These are phyloP conservation scores for Trichophyton verrucosum DNA, from an alignment of 2,329 filamentous ascomycete species.

Conservation along the genomic window DNA sequence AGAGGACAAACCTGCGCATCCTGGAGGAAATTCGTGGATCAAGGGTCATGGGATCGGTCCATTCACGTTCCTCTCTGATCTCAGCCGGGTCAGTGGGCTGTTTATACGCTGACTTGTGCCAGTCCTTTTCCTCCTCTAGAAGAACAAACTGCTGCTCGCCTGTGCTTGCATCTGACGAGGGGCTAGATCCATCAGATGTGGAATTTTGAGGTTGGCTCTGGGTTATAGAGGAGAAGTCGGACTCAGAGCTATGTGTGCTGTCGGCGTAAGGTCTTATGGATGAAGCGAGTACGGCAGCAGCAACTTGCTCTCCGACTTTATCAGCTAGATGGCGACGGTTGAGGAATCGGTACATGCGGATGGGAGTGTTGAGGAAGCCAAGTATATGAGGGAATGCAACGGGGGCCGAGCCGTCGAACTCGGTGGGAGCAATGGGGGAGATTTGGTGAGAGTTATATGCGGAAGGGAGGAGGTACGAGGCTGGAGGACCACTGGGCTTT, in stretches of 20 bases:
- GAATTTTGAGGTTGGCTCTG: constrained; percentile 8
- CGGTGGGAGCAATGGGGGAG: constrained; percentile 52
- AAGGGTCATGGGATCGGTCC: constrained; percentile 60
- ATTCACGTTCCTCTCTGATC: constrained; percentile 52
- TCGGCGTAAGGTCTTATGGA: constrained; percentile 30
- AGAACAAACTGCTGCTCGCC: constrained; percentile 55
- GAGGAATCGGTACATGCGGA: constrained; percentile 75
- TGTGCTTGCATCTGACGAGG: constrained; percentile 32
- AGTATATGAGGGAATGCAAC: constrained; percentile 80
- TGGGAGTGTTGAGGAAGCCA: constrained; percentile 81
- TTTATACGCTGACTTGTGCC: constrained; percentile 68
- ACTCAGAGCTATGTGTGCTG: constrained; percentile 14
- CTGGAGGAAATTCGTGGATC: constrained; percentile 63
- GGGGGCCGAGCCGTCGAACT: constrained; percentile 59
- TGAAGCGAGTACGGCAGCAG: constrained; percentile 61
- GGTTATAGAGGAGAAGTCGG: constrained; percentile 12
- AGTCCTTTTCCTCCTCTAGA: constrained; percentile 61
- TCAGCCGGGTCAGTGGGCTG: constrained; percentile 34
- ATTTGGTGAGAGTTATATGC: constrained; percentile 58
- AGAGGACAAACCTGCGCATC: constrained; percentile 69
- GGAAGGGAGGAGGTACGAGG: constrained; percentile 59
- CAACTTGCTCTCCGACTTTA: constrained; percentile 73
- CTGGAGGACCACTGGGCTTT: constrained; percentile 47
- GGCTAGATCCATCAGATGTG: constrained; percentile 28
- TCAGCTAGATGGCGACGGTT: constrained; percentile 75